A percentile compares a stretch with the other conserved stretches of the same genome.
phyloP scores from a whole-genome alignment of 2,329 filamentous ascomycete species.

The Apiospora hydei region DNA sequence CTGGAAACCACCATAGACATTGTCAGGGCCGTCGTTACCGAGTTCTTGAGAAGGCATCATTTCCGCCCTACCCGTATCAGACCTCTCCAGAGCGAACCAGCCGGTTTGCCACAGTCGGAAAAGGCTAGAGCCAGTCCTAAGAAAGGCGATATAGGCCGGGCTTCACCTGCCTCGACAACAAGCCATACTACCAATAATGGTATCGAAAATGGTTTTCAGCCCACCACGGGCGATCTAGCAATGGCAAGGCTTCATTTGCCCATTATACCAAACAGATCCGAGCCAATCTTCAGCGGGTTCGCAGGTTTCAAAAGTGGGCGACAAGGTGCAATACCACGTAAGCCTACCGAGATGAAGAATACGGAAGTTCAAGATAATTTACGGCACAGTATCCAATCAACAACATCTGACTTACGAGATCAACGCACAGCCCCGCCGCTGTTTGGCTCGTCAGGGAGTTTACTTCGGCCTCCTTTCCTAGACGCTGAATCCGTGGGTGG shows the following conservation, averaged over 20 bases:
- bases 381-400: not conserved
- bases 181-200: not conserved
- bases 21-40: constrained; percentile 70
- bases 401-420: not conserved
- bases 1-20: constrained; percentile 69
- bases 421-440: constrained; percentile 35
- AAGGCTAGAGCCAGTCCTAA: not conserved
- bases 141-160: not conserved
- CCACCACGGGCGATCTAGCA: constrained; percentile 36
- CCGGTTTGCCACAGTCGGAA: not conserved
- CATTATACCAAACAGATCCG: constrained; percentile 33
- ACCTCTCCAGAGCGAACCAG: not conserved
- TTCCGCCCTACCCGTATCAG: constrained; percentile 62
- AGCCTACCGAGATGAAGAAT: not conserved
- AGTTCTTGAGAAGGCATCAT: constrained; percentile 78
- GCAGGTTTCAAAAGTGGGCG: constrained; percentile 46
- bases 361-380: not conserved
- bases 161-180: constrained; percentile 13
- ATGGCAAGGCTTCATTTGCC: constrained; percentile 45
- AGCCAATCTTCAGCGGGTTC: constrained; percentile 46
- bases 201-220: not conserved
- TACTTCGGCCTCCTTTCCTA: constrained; percentile 55
- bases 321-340: constrained; percentile 39
- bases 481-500: constrained; percentile 35
- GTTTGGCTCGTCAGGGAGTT: constrained; percentile 49